Evolutionary conservation across 345 rosid species (phyloP).

Genomic region (Syzygium grande): DNA sequence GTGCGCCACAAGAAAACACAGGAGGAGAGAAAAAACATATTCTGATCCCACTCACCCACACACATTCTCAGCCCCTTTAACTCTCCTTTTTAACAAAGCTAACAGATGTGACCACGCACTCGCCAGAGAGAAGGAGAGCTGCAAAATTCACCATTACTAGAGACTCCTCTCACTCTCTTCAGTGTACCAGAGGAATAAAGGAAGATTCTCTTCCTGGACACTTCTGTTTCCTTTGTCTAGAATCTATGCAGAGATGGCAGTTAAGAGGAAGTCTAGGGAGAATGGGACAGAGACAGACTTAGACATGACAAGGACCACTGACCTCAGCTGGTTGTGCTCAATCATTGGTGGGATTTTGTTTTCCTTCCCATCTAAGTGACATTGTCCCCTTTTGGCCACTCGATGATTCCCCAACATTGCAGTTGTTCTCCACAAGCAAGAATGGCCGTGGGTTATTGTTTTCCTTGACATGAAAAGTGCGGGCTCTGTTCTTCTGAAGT

Average conservation of each 20-base stretch:
- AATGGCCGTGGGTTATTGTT: not conserved
- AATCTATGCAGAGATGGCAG: not conserved
- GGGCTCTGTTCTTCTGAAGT: not conserved
- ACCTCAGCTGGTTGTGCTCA: slow-evolving; percentile 11
- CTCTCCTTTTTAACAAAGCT: slow-evolving; percentile 11
- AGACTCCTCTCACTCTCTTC: slow-evolving; percentile 1
- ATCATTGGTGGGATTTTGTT: slow-evolving; percentile 18
- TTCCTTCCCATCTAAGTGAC: not conserved
- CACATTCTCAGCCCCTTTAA: not conserved
- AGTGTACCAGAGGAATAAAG: slow-evolving; percentile 28
- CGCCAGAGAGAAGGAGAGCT: not conserved
- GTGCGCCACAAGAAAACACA: not conserved
- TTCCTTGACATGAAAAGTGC: not conserved
- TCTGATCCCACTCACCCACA: slow-evolving; percentile 37
- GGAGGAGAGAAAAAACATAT: slow-evolving; percentile 18
- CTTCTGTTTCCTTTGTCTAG: slow-evolving; percentile 12
- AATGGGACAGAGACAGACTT: slow-evolving; percentile 3
- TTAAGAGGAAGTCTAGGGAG: slow-evolving; percentile 5
- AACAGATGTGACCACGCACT: slow-evolving; percentile 36
- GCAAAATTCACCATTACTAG: not conserved
- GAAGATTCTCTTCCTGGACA: slow-evolving; percentile 28
- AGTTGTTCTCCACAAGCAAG: slow-evolving; percentile 16
- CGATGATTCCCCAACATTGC: slow-evolving; percentile 11
- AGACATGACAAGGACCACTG: slow-evolving; percentile 7
- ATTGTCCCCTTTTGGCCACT: slow-evolving; percentile 10